Percentiles rank a stretch among this genome's conserved stretches.
Evolutionary conservation across 2,329 filamentous ascomycete genomes (phyloP).

Genomic region (Ascochyta rabiei): DNA sequence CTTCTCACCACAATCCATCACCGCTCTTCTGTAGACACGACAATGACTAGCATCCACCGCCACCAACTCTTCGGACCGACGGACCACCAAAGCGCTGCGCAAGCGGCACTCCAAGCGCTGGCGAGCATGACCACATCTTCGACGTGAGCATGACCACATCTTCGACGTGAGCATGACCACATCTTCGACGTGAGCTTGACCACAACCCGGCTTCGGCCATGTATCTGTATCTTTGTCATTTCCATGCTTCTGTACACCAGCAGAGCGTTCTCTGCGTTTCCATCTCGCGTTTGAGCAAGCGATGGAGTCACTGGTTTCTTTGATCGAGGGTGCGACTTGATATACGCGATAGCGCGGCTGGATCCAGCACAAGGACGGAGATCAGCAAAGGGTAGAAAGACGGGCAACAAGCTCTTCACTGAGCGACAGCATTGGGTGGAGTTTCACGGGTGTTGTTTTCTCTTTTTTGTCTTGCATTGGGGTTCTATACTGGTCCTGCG

Average conservation of each 20-base stretch:
- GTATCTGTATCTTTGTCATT: background rate
- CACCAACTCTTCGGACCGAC: background rate
- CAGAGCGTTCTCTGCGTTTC: background rate
- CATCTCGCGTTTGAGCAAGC: constrained; percentile 24
- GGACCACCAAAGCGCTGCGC: constrained; percentile 12
- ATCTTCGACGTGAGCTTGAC: background rate
- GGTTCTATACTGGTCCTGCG: background rate
- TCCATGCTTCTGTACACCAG: background rate
- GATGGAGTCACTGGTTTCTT: constrained; percentile 1
- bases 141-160: too few relatives aligned
- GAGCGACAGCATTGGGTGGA: constrained; percentile 13
- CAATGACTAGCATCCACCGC: background rate
- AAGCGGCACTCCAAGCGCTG: constrained; percentile 39
- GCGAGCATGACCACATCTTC: too few relatives aligned
- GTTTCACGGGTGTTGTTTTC: background rate
- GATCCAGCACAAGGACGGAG: background rate
- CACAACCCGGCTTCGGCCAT: background rate
- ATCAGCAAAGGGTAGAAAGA: background rate
- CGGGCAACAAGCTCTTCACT: constrained; percentile 22
- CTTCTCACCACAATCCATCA: background rate
- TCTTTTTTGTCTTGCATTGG: background rate
- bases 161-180: too few relatives aligned
- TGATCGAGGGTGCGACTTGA: background rate
- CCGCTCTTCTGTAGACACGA: background rate
- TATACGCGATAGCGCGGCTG: background rate